phyloP scores from a whole-genome alignment of 2,329 filamentous ascomycete species.

The Seiridium cupressi region DNA sequence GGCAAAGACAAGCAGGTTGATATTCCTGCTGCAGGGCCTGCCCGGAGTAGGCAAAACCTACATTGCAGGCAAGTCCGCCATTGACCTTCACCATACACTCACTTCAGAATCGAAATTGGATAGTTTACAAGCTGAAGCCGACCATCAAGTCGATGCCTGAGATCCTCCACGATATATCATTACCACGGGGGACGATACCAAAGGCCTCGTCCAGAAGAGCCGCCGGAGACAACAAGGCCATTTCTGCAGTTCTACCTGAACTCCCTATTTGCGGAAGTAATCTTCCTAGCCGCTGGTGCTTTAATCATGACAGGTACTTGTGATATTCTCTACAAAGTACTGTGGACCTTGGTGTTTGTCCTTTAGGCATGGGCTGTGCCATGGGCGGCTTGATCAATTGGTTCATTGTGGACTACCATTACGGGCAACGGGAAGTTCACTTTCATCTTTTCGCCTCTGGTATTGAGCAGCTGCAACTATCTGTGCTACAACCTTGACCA shows the following conservation, averaged over 20 bases:
- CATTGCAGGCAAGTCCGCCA: too few species aligned
- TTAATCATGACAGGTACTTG: background rate
- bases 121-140: too few species aligned
- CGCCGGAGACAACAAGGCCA: background rate
- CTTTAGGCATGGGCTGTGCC: background rate
- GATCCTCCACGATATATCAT: background rate
- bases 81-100: too few species aligned
- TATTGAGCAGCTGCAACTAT: background rate
- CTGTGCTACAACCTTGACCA: background rate
- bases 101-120: too few species aligned
- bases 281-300: background rate
- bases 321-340: background rate
- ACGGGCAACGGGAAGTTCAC: background rate
- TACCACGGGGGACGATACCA: background rate
- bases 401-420: background rate
- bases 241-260: background rate
- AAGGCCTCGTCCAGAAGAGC: background rate
- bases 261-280: background rate
- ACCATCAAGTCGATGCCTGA: too few species aligned
- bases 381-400: background rate
- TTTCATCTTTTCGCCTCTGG: background rate
- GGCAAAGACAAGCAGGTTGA: too few species aligned
- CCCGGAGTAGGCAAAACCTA: too few species aligned
- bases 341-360: background rate
- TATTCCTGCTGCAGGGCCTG: too few species aligned